A percentile compares a stretch with the other conserved stretches of the same genome.
These are phyloP conservation scores for Chlamydomonas sphaeroides DNA, from an alignment of 139 green algal species.

Conservation along the genomic window DNA sequence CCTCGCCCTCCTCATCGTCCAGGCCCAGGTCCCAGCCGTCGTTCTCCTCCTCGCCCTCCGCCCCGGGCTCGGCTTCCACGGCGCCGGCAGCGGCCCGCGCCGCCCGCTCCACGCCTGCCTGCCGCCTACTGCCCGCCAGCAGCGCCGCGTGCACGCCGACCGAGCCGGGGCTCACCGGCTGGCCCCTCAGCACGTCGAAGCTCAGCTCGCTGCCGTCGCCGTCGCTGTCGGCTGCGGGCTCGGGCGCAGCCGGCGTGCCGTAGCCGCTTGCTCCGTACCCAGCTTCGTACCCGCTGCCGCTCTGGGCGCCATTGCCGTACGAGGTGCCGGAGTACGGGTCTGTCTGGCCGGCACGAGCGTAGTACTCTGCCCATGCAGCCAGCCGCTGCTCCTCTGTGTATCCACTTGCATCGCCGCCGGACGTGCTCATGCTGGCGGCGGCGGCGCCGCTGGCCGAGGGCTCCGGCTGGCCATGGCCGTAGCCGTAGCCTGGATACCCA, in stretches of 20 bases:
- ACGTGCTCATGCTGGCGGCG: too few species aligned
- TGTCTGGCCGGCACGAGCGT: not conserved
- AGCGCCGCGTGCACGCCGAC: not conserved
- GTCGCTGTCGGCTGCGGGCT: not conserved
- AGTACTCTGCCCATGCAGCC: constrained; percentile 30
- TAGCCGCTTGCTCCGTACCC: not conserved
- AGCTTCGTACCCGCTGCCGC: too few species aligned
- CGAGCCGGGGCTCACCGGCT: not conserved
- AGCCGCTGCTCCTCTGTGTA: too few species aligned
- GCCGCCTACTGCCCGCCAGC: not conserved
- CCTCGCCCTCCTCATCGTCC: constrained; percentile 39
- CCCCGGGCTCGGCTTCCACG: not conserved
- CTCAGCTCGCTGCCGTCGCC: constrained; percentile 24
- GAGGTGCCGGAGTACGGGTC: not conserved
- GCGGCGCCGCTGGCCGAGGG: too few species aligned
- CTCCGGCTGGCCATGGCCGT: not conserved
- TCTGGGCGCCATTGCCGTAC: not conserved
- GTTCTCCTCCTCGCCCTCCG: not conserved
- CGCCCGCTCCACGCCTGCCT: not conserved
- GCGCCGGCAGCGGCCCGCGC: not conserved
- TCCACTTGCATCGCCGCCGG: too few species aligned
- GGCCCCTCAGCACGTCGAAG: constrained; percentile 18
- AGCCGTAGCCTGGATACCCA: not conserved
- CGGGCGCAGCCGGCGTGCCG: not conserved
- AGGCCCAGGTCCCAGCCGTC: constrained; percentile 28